These are phyloP conservation scores for Pseudonitzschia pungens DNA, from an alignment of 108 stramenopile genomes.

Conservation along the genomic window DNA sequence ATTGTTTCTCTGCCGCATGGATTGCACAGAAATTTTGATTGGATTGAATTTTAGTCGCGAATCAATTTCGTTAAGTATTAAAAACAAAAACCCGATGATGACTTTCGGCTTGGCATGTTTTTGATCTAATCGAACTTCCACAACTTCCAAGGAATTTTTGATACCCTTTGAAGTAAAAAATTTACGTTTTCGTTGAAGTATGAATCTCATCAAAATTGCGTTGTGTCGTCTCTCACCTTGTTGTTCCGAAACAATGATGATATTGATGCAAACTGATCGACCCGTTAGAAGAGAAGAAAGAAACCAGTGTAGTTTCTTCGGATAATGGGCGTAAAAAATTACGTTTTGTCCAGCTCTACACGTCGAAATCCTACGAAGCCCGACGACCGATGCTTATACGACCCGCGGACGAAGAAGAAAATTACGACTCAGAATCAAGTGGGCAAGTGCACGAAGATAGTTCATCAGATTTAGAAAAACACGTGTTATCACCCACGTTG, in stretches of 20 bases:
- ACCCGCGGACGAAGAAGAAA: conserved; percentile 62
- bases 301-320: conserved; percentile 7
- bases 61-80: not conserved
- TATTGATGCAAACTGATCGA: not conserved
- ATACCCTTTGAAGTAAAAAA: no score
- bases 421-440: conserved; percentile 31
- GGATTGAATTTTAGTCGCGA: not conserved
- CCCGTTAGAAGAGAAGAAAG: conserved; percentile 34
- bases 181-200: not conserved
- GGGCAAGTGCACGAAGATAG: conserved; percentile 40
- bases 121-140: not conserved
- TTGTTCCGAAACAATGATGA: no score
- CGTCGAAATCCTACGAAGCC: conserved; percentile 86
- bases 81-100: not conserved
- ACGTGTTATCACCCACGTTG: conserved; percentile 84
- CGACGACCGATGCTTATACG: conserved; percentile 77
- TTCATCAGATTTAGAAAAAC: conserved; percentile 44
- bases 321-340: conserved; percentile 38
- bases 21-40: not conserved
- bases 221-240: not conserved
- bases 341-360: conserved; percentile 93
- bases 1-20: not conserved
- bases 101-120: not conserved
- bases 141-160: not conserved
- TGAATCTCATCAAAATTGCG: not conserved